Conservation (phyloP, 768 basidiomycete species). For the Fibroporia radiculosa region DNA sequence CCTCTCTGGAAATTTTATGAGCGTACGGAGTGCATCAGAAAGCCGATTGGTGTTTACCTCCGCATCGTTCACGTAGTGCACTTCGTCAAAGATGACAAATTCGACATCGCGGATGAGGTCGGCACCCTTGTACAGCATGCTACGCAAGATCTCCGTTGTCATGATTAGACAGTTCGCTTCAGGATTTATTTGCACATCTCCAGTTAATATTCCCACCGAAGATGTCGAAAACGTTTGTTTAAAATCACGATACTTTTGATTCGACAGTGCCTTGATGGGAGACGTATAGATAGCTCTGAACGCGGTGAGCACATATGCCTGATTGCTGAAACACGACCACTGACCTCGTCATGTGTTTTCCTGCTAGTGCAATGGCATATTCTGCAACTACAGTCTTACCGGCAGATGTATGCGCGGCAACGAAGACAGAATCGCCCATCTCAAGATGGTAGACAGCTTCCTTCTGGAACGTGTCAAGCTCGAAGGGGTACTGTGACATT, state of each 20-base stretch:
- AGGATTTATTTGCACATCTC: constrained; percentile 98
- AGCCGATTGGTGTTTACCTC: constrained; percentile 50
- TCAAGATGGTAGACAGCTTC: constrained; percentile 98
- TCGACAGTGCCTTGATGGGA: constrained; percentile 96
- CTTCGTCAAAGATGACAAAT: constrained; percentile 99
- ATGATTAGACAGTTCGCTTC: constrained; percentile 96
- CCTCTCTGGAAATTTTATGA: constrained; percentile 56
- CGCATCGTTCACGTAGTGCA: constrained; percentile 98
- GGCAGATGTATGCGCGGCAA: constrained; percentile 99
- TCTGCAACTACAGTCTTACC: constrained; percentile 99
- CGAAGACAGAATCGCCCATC: constrained; percentile 95
- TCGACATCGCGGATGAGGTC: constrained; percentile 98
- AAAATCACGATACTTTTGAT: constrained; percentile 99
- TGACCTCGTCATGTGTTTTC: constrained; percentile 98
- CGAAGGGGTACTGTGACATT: constrained; percentile 82
- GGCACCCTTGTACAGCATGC: constrained; percentile 98
- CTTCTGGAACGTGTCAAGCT: constrained; percentile 97
- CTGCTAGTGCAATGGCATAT: constrained; percentile 94
- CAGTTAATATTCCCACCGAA: constrained; percentile 93
- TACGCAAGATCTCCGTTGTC: constrained; percentile 96
- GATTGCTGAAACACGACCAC: constrained; percentile 5
- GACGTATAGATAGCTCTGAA: constrained; percentile 94
- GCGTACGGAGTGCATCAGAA: background rate
- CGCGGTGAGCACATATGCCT: background rate
- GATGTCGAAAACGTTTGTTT: constrained; percentile 90